Base-by-base conservation (phyloP, 164 flowering plant genomes). In the Piper betle region DNA sequence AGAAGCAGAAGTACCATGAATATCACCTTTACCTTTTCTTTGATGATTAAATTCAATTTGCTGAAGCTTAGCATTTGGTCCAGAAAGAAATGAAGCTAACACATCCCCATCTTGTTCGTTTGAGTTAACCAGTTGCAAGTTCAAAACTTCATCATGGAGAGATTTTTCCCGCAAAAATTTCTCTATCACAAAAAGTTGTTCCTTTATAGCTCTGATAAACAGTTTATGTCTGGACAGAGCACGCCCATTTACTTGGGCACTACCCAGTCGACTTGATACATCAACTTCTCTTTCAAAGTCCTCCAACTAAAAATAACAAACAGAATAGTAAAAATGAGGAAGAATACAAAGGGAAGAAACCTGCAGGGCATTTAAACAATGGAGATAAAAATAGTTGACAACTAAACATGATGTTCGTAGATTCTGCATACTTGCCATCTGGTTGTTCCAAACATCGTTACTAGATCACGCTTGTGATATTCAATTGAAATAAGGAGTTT, bases 381-480 rank as follows among this genome's bases (percentile, higher is more conserved):
- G 50, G 12, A 3, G 10, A 15, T 8, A 43, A 43, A 43, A 43
- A 1, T 41, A 6, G 12, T 43, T 10, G 10, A 43, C 8, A 7
- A 43, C 8, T 43, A 6, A 43, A 43, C 2, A 7, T 2, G 12
- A 43, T 43, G 50, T 43, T 43, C 8, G 12, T 43, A 2, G 8
- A n/a, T 15, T 43, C 50, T 3, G 55, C 12, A 3, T 64, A 80
- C 86, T 84, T 82, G 86, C 84, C 86, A 82, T 71, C 77, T 82
- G 60, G 81, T 74, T 58, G 86, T 82, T 65, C 74, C 86, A 48
- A 82, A 71, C 16, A 75, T 75, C 61, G 82, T 82, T 55, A 69
- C 71, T 69, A 82, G 78, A 74, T 80, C 84, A 20, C 84, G 82
- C 62, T 58, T 69, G 72, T 80, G 84, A 73, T 70, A 75, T 1